phyloP scores from a whole-genome alignment of 139 green algal species.

The Chlorella ohadii region DNA sequence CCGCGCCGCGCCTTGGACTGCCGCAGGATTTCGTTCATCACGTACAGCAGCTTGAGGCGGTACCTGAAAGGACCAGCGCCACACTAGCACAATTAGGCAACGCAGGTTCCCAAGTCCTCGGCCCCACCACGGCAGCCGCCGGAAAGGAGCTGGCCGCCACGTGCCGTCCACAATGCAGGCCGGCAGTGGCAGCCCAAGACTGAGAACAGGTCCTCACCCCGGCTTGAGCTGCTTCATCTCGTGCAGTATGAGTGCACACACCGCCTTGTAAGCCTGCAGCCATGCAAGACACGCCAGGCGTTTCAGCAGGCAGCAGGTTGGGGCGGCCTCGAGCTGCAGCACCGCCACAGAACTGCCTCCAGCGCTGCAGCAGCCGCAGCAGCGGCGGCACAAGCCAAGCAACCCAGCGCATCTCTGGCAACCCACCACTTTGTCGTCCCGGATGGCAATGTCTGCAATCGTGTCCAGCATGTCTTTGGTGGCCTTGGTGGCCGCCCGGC shows the following conservation, averaged over 20 bases:
- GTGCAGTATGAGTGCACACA: constrained; percentile 51
- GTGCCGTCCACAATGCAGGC: too few relatives aligned
- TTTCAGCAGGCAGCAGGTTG: background rate
- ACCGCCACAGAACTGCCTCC: background rate
- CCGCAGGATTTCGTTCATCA: constrained; percentile 46
- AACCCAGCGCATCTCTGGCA: background rate
- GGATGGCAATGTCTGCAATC: constrained; percentile 46
- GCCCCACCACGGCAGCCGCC: too few relatives aligned
- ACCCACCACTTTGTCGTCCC: constrained; percentile 54
- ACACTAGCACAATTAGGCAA: too few relatives aligned
- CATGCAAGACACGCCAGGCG: too few relatives aligned
- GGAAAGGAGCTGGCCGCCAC: too few relatives aligned
- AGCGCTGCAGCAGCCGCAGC: background rate
- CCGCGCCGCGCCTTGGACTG: constrained; percentile 8
- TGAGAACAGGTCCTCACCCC: background rate
- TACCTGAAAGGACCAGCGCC: background rate
- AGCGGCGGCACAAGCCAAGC: too few relatives aligned
- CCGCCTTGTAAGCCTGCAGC: constrained; percentile 63
- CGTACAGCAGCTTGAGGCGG: constrained; percentile 59
- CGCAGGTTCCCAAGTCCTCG: too few relatives aligned
- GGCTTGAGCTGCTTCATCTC: constrained; percentile 44
- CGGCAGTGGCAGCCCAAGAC: too few relatives aligned
- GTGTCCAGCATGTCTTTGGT: constrained; percentile 37
- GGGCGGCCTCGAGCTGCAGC: too few relatives aligned
- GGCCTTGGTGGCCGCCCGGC: constrained; percentile 42